Percentiles rank a stretch among this genome's conserved stretches.
These are phyloP conservation scores for Ophiostoma pallidulum DNA, from an alignment of 2,329 filamentous ascomycete species.

Conservation along the genomic window DNA sequence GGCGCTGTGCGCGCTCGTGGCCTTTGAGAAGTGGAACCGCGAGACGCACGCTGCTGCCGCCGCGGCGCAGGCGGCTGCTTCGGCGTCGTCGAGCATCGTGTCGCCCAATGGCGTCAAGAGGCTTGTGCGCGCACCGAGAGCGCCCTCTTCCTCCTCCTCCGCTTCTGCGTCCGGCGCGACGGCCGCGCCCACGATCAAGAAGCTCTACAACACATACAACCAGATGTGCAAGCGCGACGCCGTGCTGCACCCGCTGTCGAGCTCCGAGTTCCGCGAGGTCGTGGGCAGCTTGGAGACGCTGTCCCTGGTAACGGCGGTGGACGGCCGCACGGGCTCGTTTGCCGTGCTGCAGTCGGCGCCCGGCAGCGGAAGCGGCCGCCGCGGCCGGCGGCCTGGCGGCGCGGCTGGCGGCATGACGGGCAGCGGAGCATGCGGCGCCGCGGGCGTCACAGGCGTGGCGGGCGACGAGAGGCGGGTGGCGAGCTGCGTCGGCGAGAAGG, in stretches of 20 bases:
- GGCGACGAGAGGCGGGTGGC: conserved; percentile 70
- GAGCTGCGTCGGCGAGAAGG: conserved; percentile 70
- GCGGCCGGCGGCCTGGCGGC: conserved; percentile 18
- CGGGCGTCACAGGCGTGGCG: conserved; percentile 42
- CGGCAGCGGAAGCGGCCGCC: conserved; percentile 43
- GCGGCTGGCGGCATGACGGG: conserved; percentile 33
- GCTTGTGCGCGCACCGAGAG: conserved; percentile 25
- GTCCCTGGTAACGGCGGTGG: conserved; percentile 63
- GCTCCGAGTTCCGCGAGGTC: conserved; percentile 90
- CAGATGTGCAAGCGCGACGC: conserved; percentile 76
- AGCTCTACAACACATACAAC: conserved; percentile 75
- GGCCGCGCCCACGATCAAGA: conserved; percentile 69
- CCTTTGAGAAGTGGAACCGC: conserved; percentile 69
- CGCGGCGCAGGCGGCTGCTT: background rate
- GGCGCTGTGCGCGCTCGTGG: conserved; percentile 77
- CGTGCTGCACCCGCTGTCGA: conserved; percentile 79
- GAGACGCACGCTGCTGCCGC: conserved; percentile 34
- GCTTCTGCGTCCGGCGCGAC: too few relatives aligned
- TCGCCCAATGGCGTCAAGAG: conserved; percentile 10
- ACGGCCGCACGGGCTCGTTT: conserved; percentile 60
- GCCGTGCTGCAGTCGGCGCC: conserved; percentile 58
- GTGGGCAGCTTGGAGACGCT: conserved; percentile 81
- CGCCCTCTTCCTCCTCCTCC: conserved; percentile 50
- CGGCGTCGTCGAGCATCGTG: background rate
- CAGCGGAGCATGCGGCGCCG: conserved; percentile 54